Evolutionary conservation across 2,329 filamentous ascomycete species (phyloP), one percentile per base, ranked within the genome.

Genomic region (Colletotrichum higginsianum): DNA sequence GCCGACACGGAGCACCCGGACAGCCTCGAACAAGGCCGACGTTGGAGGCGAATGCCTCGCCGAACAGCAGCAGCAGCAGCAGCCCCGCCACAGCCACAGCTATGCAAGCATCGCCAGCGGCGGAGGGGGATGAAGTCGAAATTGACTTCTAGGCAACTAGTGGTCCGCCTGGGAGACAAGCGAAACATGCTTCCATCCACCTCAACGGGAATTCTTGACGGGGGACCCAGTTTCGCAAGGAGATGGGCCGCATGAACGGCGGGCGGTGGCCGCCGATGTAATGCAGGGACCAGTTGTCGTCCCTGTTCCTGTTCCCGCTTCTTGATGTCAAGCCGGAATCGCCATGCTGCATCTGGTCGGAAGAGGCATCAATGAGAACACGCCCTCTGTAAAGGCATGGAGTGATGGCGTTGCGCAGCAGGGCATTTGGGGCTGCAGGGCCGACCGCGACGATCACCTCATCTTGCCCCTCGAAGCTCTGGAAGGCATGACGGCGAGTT

Each of bases 121-220:
- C 13, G 8, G 23, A 44, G 21, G 30, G 21, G 50, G n/a, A n/a
- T 62, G 65, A 67, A 44, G 56, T 67, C 16, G 47, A 40, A 55
- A 61, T 62, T 67, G 65, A 35, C 64, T 61, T 42, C 13, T 30
- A 11, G 64, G n/a, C 40, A 18, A 56, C 52, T 46, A 23, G 11
- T 35, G 8, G 30, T 12, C 23, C 44, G 42, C 16, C 16, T 16
- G 16, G 23, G 40, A 35, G 11, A 49, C 18, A 42, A 15, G 26
- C 58, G 44, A 16, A 15, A 40, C 18, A 57, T 0, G 38, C 13
- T 57, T 42, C 18, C 55, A 23, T n/a, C 46, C 21, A 23, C 13
- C 46, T 38, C 58, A 55, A 13, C 18, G 16, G 30, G 30, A 35
- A 11, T 35, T 11, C 30, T 11, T 18, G 30, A 21, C 52, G 18